Percentiles rank a stretch among this genome's conserved stretches.
phyloP scores from a whole-genome alignment of 345 rosid genomes.

The Carallia brachiata region DNA sequence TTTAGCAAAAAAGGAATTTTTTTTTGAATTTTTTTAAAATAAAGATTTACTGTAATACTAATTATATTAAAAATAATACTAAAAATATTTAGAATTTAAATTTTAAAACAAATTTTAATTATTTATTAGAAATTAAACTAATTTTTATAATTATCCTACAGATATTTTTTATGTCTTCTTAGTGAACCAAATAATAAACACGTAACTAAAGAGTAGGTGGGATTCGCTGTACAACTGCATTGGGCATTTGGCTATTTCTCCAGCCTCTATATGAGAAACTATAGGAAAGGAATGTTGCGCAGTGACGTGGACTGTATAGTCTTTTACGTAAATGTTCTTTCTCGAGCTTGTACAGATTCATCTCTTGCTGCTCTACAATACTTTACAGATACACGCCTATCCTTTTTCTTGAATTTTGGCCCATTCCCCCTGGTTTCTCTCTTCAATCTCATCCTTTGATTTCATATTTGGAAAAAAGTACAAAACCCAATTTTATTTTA shows the following conservation, averaged over 20 bases:
- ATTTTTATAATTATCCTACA: too few relatives aligned
- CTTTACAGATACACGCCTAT: conserved; percentile 31
- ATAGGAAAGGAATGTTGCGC: conserved; percentile 62
- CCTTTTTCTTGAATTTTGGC: conserved; percentile 46
- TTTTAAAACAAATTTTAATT: too few relatives aligned
- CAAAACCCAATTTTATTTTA: too few relatives aligned
- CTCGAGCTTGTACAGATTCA: conserved; percentile 68
- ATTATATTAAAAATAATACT: too few relatives aligned
- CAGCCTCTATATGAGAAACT: conserved; percentile 10
- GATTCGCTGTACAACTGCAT: conserved; percentile 37
- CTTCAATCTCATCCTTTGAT: conserved; percentile 10
- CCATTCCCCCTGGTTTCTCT: conserved; percentile 22
- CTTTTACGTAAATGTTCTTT: conserved; percentile 25
- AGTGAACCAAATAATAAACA: too few relatives aligned
- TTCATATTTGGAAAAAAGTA: background rate
- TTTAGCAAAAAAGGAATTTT: too few relatives aligned
- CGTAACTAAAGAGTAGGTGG: conserved; percentile 24
- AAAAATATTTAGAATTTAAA: too few relatives aligned
- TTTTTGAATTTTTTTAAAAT: too few relatives aligned
- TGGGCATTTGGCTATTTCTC: conserved; percentile 57
- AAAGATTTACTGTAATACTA: too few relatives aligned
- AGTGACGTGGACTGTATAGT: conserved; percentile 41
- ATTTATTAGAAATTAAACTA: too few relatives aligned
- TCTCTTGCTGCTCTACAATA: conserved; percentile 33
- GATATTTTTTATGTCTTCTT: too few relatives aligned